Evolutionary conservation across 2,329 filamentous ascomycete genomes (phyloP), one percentile per base, ranked within the genome.

Genomic region (Fusarium secorum): DNA sequence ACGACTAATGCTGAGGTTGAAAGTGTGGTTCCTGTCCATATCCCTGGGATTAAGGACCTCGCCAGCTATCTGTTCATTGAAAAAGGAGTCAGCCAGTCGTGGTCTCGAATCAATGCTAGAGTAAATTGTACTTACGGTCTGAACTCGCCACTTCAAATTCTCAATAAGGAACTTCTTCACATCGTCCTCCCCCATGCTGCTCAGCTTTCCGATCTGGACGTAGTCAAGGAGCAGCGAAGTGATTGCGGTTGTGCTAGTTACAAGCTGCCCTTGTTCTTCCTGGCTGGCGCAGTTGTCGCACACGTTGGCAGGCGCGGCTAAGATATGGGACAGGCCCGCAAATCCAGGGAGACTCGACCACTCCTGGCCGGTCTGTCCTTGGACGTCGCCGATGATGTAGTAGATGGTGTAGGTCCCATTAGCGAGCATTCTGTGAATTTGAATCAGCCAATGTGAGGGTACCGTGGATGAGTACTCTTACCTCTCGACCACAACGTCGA

Each of bases 221-320:
- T 36, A 36, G 10, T 36, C 35, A 10, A 36, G 35, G 10, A 36
- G 35, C 18, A 36, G 35, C 3, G 35, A 36, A 11, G 35, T 36
- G 1, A 36, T 36, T 0, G 35, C 0, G 11, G 35, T 36, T 4
- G 35, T 36, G 1, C 35, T 36, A 6, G 35, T 36, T 0, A 36
- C 35, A 0, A 36, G 35, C 0, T 36, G 18, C 2, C 0, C 5
- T 20, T 11, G 0, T 10, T 36, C 18, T 0, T 20, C 35, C 0
- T 36, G 5, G 1, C 0, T 20, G 35, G 35, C 35, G 1, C 35
- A 36, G 35, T 36, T 36, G 2, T 36, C 18, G 18, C 35, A 36
- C 0, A 36, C 1, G 5, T 0, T 36, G 0, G 1, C 0, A 3
- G 35, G 35, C 0, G 35, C 35, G 3, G 35, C 35, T 6, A 36